Evolutionary conservation across 805 yeast species (phyloP), one percentile per base, ranked within the genome.

Genomic region (Phaffomyces opuntiae): DNA sequence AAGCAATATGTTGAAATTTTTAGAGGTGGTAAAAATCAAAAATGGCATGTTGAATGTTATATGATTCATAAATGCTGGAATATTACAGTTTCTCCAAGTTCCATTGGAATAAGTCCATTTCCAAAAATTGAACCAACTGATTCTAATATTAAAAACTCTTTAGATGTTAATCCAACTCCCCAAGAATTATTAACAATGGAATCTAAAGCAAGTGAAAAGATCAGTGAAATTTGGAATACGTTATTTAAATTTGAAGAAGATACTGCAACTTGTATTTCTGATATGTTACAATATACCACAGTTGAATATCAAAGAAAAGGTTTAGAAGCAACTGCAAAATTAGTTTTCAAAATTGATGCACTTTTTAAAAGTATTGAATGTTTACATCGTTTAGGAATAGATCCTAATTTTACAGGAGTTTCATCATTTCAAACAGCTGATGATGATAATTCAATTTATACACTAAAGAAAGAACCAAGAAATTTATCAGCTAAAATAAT

Each of bases 21-120:
- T 49, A 75, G 93, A 54, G 96, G 96, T 42, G 96, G 96, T 21
- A 76, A 83, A 54, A 83, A 86, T 48, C 96, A 90, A 63, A 95
- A 88, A 61, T 93, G 99, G 99, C 99, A 93, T 65, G 98, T 97
- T 2, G 98, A 95, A 62, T 93, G 99, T 69, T 93, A 89, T 61
- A 95, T 95, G 89, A 95, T 93, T 40, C 90, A 86, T 69, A 90
- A 90, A 64, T 90, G 88, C 59, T 93, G 99, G 99, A 89, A 88
- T 60, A 95, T 90, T 19, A 76, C 81, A 47, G 70, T 93, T 21
- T 75, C 83, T 1, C 74, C 84, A 0, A 81, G 75, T 42, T 68
- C 77, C 9, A 74, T 83, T 26, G 90, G 70, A 35, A 65, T 72
- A 21, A 62, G 65, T 5, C 43, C 57, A 1, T 55, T 64, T 32